phyloP scores from a whole-genome alignment of 108 stramenopile genomes.

The Skeletonema grethae region DNA sequence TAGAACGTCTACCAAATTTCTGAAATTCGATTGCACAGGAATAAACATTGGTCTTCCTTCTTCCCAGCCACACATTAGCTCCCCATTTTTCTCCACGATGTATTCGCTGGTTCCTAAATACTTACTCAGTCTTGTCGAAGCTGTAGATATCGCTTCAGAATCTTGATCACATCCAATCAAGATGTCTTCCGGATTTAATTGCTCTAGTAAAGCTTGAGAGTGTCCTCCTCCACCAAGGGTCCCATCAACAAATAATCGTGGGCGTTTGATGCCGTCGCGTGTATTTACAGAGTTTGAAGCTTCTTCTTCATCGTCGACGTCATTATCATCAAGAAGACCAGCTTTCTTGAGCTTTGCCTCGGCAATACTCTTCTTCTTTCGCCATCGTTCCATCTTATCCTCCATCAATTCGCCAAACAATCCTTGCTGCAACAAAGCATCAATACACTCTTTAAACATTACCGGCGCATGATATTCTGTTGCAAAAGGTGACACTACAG shows the following conservation, averaged over 20 bases:
- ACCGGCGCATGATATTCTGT: conserved; percentile 87
- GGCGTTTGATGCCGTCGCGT: conserved; percentile 9
- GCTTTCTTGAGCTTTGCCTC: conserved; percentile 38
- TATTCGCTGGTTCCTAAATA: conserved; percentile 53
- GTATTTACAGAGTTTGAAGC: conserved; percentile 7
- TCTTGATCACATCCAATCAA: conserved; percentile 88
- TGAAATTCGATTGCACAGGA: conserved; percentile 62
- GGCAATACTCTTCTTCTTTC: conserved; percentile 34
- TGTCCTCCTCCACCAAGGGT: conserved; percentile 91
- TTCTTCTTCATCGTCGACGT: conserved; percentile 28
- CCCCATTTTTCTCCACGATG: conserved; percentile 29
- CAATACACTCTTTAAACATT: conserved; percentile 81
- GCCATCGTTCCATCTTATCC: conserved; percentile 29
- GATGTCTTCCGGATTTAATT: conserved; percentile 65
- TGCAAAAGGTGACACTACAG: conserved; percentile 45
- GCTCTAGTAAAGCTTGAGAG: conserved; percentile 69
- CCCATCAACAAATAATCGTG: conserved; percentile 80
- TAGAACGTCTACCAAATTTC: conserved; percentile 48
- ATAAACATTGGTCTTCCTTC: conserved; percentile 52
- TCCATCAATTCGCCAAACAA: conserved; percentile 32
- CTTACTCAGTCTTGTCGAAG: conserved; percentile 60
- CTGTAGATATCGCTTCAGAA: conserved; percentile 66
- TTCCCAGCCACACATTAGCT: conserved; percentile 33
- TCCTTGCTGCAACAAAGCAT: conserved; percentile 64
- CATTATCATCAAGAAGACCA: conserved; percentile 26